Percentiles rank a stretch among this genome's conserved stretches.
Conservation (phyloP, 2,329 filamentous ascomycete species). For the Neopestalotiopsis sp. region DNA sequence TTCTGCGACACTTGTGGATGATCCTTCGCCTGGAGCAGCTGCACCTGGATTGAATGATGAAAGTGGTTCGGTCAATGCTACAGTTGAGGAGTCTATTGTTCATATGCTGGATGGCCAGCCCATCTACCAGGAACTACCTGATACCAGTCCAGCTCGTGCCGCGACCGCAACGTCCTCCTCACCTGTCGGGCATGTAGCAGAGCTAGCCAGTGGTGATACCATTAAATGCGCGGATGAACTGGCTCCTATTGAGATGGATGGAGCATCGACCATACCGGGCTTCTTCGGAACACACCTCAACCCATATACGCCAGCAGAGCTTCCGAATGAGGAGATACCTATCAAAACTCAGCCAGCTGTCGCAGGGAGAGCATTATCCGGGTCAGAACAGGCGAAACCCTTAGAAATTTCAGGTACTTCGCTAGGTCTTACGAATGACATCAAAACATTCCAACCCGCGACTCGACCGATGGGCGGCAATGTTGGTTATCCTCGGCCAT, state of each 20-base stretch:
- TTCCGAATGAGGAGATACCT: slow-evolving; percentile 27
- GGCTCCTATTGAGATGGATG: slow-evolving; percentile 37
- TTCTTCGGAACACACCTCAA: slow-evolving; percentile 21
- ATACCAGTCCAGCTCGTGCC: neutral
- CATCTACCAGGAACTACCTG: slow-evolving; percentile 26
- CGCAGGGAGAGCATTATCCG: neutral
- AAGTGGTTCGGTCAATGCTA: neutral
- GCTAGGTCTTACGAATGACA: neutral
- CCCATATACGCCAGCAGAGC: slow-evolving; percentile 27
- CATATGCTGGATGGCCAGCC: slow-evolving; percentile 11
- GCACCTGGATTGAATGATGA: neutral
- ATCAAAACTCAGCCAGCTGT: slow-evolving; percentile 21
- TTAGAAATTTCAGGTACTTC: neutral
- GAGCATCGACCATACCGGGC: slow-evolving; percentile 22
- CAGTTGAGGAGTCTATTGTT: neutral
- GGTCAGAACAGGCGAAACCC: slow-evolving; percentile 7
- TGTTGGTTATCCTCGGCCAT: slow-evolving; percentile 17
- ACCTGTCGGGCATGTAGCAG: slow-evolving; percentile 33
- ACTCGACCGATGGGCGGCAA: slow-evolving; percentile 19
- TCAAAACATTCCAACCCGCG: neutral
- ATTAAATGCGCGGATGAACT: slow-evolving; percentile 37
- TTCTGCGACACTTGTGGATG: neutral
- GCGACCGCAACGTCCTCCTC: slow-evolving; percentile 22
- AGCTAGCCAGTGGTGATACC: slow-evolving; percentile 34
- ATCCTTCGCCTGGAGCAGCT: neutral